Base-by-base conservation (phyloP, 345 rosid species). In the sweet orange (Citrus sinensis) region DNA sequence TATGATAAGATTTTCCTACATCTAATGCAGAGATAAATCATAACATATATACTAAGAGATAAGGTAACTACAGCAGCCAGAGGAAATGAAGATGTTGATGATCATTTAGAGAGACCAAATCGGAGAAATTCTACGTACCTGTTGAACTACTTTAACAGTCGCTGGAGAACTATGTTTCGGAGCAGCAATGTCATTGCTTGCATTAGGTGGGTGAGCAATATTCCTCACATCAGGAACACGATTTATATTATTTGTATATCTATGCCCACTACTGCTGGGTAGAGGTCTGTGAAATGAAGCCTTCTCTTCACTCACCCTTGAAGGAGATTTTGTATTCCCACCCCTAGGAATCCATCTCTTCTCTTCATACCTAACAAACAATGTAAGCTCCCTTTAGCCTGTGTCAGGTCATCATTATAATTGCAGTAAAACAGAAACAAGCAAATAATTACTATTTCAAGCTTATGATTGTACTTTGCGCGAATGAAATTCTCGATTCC, bases 401-500 rank as follows among this genome's bases (percentile, higher is more conserved):
- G 73, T 34, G 32, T 60, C 37, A 62, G 70, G 66, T 72, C 59
- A 71, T 27, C 59, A 58, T 14, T 67, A 77, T 32, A 79, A 79
- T 13, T 59, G 25, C 56, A 69, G 73, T 9, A 75, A 76, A 51
- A 60, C 16, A 71, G 20, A 81, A 75, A 68, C 73, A 76, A 73
- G 75, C n/a, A 75, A 72, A 46, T 68, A 9, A 67, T 58, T 34
- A 27, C 56, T 68, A 78, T 70, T 81, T 80, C 75, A 67, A 64
- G 70, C 59, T 76, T 72, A 78, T n/a, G 51, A 70, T 49, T 87
- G 67, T 96, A 96, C 99, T 94, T 96, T 84, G 97, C 87, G 77
- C 88, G 91, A 69, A 96, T 92, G 79, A 96, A 96, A 73, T 82
- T 88, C 74, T 92, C 93, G 60, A 88, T 89, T 77, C 93, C 88